Conservation (phyloP, 495 filamentous ascomycete species). For the Aspergillus mulundensis region DNA sequence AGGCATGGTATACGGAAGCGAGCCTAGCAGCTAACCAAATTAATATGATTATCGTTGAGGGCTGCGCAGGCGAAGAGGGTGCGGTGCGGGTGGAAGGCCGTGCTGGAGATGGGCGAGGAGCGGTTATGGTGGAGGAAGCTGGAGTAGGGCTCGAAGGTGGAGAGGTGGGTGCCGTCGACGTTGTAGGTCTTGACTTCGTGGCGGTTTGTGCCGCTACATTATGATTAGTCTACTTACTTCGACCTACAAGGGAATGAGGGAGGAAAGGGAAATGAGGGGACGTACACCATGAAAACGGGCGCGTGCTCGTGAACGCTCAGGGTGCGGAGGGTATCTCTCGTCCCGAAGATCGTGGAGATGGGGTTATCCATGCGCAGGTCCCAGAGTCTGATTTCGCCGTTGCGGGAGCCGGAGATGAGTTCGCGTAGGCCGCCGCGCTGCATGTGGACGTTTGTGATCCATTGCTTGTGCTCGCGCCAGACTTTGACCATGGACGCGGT, state of each 20-base stretch:
- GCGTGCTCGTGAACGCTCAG: constrained; percentile 95
- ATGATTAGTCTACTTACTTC: not conserved
- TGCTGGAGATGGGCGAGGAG: constrained; percentile 74
- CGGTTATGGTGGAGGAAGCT: constrained; percentile 78
- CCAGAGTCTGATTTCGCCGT: constrained; percentile 93
- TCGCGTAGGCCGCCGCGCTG: constrained; percentile 92
- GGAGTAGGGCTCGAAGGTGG: constrained; percentile 79
- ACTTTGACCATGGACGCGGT: constrained; percentile 86
- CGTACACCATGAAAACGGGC: constrained; percentile 93
- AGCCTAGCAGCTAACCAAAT: constrained; percentile 42
- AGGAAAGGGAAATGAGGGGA: constrained; percentile 13
- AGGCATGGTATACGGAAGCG: not conserved
- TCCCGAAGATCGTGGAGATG: constrained; percentile 67
- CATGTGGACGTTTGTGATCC: constrained; percentile 95
- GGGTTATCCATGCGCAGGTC: constrained; percentile 82
- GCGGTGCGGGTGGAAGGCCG: constrained; percentile 92
- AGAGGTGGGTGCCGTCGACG: constrained; percentile 70
- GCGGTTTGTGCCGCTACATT: constrained; percentile 70
- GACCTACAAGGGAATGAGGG: not conserved
- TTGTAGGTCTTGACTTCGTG: constrained; percentile 92
- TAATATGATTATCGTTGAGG: constrained; percentile 46
- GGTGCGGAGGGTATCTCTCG: constrained; percentile 73
- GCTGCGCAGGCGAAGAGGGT: constrained; percentile 84
- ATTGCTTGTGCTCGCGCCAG: constrained; percentile 92
- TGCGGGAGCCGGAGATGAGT: constrained; percentile 77